A percentile compares a stretch with the other conserved stretches of the same genome.
phyloP scores from a whole-genome alignment of 495 filamentous ascomycete genomes.

The Lentithecium fluviatile region DNA sequence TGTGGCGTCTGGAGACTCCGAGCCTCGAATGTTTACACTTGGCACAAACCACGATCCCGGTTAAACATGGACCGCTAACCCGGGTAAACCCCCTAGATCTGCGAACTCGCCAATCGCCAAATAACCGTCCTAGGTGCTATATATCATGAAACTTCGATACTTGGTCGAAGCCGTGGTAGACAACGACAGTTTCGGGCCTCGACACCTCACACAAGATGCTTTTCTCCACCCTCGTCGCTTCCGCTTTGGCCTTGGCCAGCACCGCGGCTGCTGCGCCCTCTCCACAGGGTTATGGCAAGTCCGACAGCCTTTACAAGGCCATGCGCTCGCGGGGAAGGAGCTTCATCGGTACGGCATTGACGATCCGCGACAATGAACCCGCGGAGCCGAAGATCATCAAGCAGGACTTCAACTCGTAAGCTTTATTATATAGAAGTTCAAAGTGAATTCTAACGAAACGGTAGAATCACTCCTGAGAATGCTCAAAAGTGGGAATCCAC shows the following conservation, averaged over 20 bases:
- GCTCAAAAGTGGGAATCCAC: constrained; percentile 3
- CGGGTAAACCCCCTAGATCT: constrained; percentile 3
- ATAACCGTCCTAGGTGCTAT: constrained; percentile 14
- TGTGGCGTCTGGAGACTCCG: constrained; percentile 1
- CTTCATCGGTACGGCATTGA: constrained; percentile 10
- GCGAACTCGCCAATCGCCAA: neutral
- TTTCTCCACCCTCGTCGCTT: constrained; percentile 13
- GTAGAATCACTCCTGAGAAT: constrained; percentile 4
- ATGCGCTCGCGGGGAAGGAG: constrained; percentile 2
- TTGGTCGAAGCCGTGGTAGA: neutral
- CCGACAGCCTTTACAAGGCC: constrained; percentile 9
- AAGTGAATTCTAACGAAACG: neutral
- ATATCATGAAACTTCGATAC: neutral
- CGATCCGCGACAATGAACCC: constrained; percentile 6
- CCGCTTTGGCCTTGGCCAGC: constrained; percentile 8
- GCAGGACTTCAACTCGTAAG: constrained; percentile 19
- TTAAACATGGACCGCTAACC: constrained; percentile 1
- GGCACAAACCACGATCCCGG: neutral
- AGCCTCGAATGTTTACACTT: neutral
- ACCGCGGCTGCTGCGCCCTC: constrained; percentile 4
- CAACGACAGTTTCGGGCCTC: neutral
- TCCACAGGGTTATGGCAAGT: neutral
- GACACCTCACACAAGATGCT: constrained; percentile 6
- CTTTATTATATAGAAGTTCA: neutral
- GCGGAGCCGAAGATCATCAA: constrained; percentile 11